These are phyloP conservation scores for Cytospora leucostoma DNA, from an alignment of 2,329 filamentous ascomycete genomes.

Conservation along the genomic window DNA sequence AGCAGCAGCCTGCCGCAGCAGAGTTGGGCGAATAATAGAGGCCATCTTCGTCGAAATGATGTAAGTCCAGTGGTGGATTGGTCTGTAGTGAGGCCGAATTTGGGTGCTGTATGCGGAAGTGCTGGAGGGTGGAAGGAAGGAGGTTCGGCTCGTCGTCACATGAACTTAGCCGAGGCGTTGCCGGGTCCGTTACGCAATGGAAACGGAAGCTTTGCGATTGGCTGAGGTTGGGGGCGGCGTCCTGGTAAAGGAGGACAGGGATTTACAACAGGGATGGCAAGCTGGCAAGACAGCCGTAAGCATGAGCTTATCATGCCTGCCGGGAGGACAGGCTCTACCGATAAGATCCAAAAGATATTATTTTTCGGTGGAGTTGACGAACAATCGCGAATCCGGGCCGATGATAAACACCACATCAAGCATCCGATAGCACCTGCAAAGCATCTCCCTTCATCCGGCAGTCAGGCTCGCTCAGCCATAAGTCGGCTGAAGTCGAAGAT, in stretches of 20 bases:
- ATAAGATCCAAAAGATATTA: slow-evolving; percentile 1
- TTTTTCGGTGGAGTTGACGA: slow-evolving; percentile 16
- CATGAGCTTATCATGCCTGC: slow-evolving; percentile 9
- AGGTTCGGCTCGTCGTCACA: slow-evolving; percentile 13
- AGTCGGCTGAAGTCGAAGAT: slow-evolving; percentile 29
- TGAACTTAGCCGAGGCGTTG: slow-evolving; percentile 37
- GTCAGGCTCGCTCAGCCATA: neutral
- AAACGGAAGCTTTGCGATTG: slow-evolving; percentile 51
- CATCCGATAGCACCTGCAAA: neutral
- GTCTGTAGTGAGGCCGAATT: slow-evolving; percentile 9
- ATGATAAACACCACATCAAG: neutral
- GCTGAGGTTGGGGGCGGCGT: slow-evolving; percentile 30
- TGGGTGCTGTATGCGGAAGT: slow-evolving; percentile 14
- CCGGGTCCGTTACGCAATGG: slow-evolving; percentile 47
- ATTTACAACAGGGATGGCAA: neutral
- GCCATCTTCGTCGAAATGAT: slow-evolving; percentile 48
- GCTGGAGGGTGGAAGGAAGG: slow-evolving; percentile 26
- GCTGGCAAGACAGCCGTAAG: neutral
- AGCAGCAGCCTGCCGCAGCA: slow-evolving; percentile 55
- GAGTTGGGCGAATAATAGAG: slow-evolving; percentile 55
- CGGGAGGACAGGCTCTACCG: slow-evolving; percentile 10
- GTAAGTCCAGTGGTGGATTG: slow-evolving; percentile 29
- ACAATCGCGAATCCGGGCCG: neutral
- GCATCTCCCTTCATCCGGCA: neutral
- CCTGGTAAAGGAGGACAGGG: neutral